These are phyloP conservation scores for Eucalyptus caleyi DNA, from an alignment of 345 rosid species.

Conservation along the genomic window DNA sequence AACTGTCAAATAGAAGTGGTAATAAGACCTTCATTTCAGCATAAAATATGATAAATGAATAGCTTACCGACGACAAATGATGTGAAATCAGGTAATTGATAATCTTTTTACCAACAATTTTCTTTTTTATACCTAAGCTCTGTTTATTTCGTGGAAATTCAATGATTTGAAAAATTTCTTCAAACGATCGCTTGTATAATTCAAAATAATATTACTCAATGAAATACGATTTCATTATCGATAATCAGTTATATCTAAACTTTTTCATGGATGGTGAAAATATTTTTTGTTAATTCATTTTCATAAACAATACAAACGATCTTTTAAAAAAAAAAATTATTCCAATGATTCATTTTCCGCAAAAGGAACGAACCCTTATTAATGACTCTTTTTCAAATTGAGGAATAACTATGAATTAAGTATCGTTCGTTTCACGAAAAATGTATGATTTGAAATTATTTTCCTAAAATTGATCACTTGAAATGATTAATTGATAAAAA, in stretches of 20 bases:
- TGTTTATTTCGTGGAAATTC: background rate
- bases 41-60: too few relatives aligned
- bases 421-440: accelerated
- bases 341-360: accelerated
- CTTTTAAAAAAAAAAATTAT: background rate
- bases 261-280: background rate
- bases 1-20: background rate
- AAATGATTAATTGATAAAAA: background rate
- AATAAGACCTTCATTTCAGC: too few relatives aligned
- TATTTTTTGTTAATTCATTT: background rate
- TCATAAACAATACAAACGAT: background rate
- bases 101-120: background rate
- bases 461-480: background rate
- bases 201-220: background rate
- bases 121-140: background rate
- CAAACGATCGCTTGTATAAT: accelerated
- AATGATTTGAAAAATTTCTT: background rate
- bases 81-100: background rate
- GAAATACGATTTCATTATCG: background rate
- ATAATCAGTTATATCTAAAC: background rate
- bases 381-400: background rate
- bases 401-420: background rate
- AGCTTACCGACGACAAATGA: background rate
- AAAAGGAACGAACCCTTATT: accelerated
- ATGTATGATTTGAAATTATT: background rate